A percentile compares a stretch with the other conserved stretches of the same genome.
Evolutionary conservation across 2,329 filamentous ascomycete genomes (phyloP).

Genomic region (Rhexocercosporidium sp.): DNA sequence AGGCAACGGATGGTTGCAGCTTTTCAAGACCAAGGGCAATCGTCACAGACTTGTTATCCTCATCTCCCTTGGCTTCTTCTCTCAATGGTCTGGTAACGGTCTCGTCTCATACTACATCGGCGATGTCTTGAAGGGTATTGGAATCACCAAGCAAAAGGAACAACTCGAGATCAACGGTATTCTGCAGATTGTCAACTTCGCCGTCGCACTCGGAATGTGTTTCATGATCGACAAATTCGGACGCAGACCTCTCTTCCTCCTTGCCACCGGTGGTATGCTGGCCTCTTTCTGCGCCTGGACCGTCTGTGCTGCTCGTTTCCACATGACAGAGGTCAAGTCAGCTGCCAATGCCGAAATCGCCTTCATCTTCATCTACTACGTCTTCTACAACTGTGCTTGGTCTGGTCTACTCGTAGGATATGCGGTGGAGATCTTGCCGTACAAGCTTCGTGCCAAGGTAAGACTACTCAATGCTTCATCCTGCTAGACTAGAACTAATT

Average conservation of each 20-base stretch:
- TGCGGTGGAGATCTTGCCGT: constrained; percentile 39
- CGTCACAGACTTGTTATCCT: constrained; percentile 58
- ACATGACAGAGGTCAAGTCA: constrained; percentile 17
- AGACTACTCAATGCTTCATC: neutral
- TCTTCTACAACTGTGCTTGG: constrained; percentile 48
- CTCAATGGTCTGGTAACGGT: constrained; percentile 62
- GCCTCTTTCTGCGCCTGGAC: constrained; percentile 33
- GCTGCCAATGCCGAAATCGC: constrained; percentile 42
- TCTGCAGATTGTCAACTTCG: constrained; percentile 38
- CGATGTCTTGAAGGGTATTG: constrained; percentile 44
- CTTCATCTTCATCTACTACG: constrained; percentile 56
- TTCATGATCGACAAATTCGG: constrained; percentile 42
- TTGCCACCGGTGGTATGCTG: constrained; percentile 35
- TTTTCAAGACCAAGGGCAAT: constrained; percentile 58
- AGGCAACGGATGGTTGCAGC: constrained; percentile 50
- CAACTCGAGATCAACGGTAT: constrained; percentile 36
- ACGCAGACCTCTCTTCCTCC: constrained; percentile 37
- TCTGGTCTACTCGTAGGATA: constrained; percentile 38
- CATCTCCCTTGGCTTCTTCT: constrained; percentile 59
- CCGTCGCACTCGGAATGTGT: constrained; percentile 34
- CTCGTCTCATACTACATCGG: constrained; percentile 50
- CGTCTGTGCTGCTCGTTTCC: constrained; percentile 31
- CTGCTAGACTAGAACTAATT: constrained; percentile 7
- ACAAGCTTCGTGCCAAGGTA: constrained; percentile 38
- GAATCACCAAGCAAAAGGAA: constrained; percentile 41